Evolutionary conservation across 768 basidiomycete species (phyloP).

Genomic region (Hemileccinum rubropunctum): DNA sequence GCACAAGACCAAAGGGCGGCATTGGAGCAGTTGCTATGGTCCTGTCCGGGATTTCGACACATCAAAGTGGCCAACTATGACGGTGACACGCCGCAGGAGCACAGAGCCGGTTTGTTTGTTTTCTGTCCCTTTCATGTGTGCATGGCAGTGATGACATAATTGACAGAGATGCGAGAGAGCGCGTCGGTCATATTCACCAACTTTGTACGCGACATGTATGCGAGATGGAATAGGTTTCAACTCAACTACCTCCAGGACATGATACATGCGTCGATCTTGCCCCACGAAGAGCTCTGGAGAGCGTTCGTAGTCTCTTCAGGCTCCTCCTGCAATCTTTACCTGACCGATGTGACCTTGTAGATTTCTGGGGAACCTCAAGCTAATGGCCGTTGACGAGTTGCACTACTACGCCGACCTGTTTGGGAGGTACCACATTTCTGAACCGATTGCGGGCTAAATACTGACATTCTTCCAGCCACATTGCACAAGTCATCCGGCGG

Average conservation of each 20-base stretch:
- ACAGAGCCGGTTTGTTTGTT: slow-evolving; percentile 48
- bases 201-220: slow-evolving; percentile 49
- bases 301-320: slow-evolving; percentile 37
- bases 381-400: slow-evolving; percentile 81
- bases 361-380: slow-evolving; percentile 71
- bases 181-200: slow-evolving; percentile 88
- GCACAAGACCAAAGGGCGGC: slow-evolving; percentile 84
- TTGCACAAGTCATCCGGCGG: slow-evolving; percentile 74
- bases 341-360: slow-evolving; percentile 33
- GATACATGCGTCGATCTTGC: slow-evolving; percentile 81
- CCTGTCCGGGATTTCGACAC: slow-evolving; percentile 60
- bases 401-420: slow-evolving; percentile 83
- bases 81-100: slow-evolving; percentile 79
- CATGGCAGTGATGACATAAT: background rate
- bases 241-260: slow-evolving; percentile 55
- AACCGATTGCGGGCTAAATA: background rate
- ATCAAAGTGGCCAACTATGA: slow-evolving; percentile 77
- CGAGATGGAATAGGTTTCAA: background rate
- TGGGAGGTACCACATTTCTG: slow-evolving; percentile 54
- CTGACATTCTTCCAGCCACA: slow-evolving; percentile 51
- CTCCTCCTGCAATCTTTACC: background rate
- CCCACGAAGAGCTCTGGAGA: slow-evolving; percentile 83
- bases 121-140: background rate
- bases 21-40: slow-evolving; percentile 61
- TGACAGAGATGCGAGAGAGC: slow-evolving; percentile 61